A percentile compares a stretch with the other conserved stretches of the same genome.
Conservation (phyloP, 78 protist species). For the Bigelowiella natans region DNA sequence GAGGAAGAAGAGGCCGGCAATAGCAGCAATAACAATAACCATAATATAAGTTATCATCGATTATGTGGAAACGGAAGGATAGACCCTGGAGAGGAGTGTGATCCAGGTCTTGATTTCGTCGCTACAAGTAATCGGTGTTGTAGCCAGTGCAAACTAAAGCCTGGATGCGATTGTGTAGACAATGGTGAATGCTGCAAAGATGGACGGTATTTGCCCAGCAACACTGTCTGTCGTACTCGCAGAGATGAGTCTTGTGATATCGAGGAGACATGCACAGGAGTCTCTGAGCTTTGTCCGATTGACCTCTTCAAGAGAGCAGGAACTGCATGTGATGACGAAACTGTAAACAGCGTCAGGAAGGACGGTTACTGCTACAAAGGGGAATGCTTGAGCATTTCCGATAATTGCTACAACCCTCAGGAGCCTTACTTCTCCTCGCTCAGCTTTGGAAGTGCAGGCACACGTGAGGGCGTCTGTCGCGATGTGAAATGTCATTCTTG, state of each 20-base stretch:
- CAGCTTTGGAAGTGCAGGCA: too few species aligned
- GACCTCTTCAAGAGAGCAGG: not conserved
- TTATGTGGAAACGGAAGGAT: not conserved
- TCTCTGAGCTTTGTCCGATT: not conserved
- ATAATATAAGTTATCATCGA: too few species aligned
- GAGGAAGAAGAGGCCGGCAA: too few species aligned
- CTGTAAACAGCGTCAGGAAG: not conserved
- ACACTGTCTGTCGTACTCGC: not conserved
- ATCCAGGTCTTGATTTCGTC: not conserved
- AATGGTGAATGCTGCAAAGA: not conserved
- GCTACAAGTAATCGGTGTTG: too few species aligned
- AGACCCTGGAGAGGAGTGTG: not conserved
- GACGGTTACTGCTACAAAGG: not conserved
- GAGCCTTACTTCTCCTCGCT: too few species aligned
- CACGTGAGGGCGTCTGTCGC: too few species aligned
- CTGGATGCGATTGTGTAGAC: not conserved
- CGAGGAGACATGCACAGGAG: not conserved
- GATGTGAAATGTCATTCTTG: too few species aligned
- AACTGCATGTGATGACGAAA: not conserved
- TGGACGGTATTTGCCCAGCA: not conserved
- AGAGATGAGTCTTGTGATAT: not conserved
- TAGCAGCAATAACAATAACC: too few species aligned
- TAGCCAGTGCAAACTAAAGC: too few species aligned
- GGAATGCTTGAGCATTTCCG: not conserved
- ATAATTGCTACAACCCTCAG: too few species aligned